phyloP scores from a whole-genome alignment of 2,329 filamentous ascomycete species.

The Paecilomyces fulvus region DNA sequence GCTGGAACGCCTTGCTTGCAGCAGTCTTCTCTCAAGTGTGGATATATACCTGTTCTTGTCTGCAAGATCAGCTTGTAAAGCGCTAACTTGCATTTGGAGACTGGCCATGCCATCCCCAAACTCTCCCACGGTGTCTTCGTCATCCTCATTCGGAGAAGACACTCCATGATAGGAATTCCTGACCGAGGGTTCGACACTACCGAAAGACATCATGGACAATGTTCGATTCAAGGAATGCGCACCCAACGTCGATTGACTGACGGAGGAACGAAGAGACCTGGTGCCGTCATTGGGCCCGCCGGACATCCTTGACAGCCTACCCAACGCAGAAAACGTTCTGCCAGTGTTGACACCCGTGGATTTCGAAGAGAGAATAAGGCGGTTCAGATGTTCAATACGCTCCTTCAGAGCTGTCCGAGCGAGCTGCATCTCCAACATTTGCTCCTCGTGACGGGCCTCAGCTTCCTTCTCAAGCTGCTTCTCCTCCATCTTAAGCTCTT shows the following conservation, averaged over 20 bases:
- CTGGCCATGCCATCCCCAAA: slow-evolving; percentile 81
- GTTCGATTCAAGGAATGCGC: slow-evolving; percentile 53
- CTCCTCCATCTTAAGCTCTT: slow-evolving; percentile 56
- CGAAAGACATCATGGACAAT: slow-evolving; percentile 56
- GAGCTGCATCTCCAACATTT: slow-evolving; percentile 97
- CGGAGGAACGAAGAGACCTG: slow-evolving; percentile 59
- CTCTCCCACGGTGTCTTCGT: slow-evolving; percentile 68
- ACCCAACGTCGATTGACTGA: slow-evolving; percentile 53
- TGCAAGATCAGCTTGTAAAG: slow-evolving; percentile 88
- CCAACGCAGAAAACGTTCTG: slow-evolving; percentile 60
- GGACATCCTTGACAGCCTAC: slow-evolving; percentile 56
- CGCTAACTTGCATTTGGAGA: slow-evolving; percentile 72
- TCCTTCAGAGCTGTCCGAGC: slow-evolving; percentile 93
- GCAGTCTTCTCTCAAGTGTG: slow-evolving; percentile 81
- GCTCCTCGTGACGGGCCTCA: slow-evolving; percentile 82
- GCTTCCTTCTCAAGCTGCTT: slow-evolving; percentile 74
- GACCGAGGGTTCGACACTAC: slow-evolving; percentile 30
- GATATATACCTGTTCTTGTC: slow-evolving; percentile 97
- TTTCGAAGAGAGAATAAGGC: slow-evolving; percentile 89
- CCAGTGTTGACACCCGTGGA: slow-evolving; percentile 85
- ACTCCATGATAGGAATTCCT: slow-evolving; percentile 10
- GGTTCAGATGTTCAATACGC: slow-evolving; percentile 92
- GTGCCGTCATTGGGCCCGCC: slow-evolving; percentile 26
- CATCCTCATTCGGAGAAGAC: slow-evolving; percentile 35
- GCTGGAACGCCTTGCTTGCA: slow-evolving; percentile 84